These are phyloP conservation scores for Castanopsis chinensis DNA, from an alignment of 306 rosid genomes.

Conservation along the genomic window DNA sequence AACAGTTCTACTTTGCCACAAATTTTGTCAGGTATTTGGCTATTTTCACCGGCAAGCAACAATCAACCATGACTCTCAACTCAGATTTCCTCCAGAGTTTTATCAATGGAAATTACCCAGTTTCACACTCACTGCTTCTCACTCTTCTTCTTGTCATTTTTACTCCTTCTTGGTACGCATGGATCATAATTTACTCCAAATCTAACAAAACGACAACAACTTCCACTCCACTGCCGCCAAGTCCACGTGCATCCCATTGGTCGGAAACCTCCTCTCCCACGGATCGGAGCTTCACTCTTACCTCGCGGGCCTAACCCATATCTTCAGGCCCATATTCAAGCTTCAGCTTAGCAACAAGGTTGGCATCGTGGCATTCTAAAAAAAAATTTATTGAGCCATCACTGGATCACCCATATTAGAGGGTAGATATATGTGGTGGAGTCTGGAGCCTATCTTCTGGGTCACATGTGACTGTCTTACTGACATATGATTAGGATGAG, in stretches of 20 bases:
- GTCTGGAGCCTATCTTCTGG: too few species aligned
- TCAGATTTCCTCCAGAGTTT: not conserved
- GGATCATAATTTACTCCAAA: too few species aligned
- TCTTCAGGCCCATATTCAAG: slow-evolving; percentile 56
- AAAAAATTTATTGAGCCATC: too few species aligned
- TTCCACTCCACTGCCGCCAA: slow-evolving; percentile 33
- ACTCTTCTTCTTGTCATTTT: not conserved
- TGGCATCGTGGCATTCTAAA: slow-evolving; percentile 19
- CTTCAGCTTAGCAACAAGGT: slow-evolving; percentile 60
- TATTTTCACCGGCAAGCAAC: too few species aligned
- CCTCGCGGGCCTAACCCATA: slow-evolving; percentile 39
- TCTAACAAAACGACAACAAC: too few species aligned
- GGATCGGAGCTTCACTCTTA: slow-evolving; percentile 74
- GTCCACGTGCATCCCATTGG: slow-evolving; percentile 59
- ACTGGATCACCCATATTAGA: too few species aligned
- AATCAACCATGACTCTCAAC: slow-evolving; percentile 1
- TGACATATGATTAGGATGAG: too few species aligned
- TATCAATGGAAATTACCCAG: not conserved
- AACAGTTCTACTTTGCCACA: too few species aligned
- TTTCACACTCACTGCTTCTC: not conserved
- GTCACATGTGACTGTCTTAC: too few species aligned
- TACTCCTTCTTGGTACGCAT: not conserved
- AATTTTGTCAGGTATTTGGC: too few species aligned
- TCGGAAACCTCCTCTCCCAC: slow-evolving; percentile 64
- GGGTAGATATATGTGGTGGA: too few species aligned